Conservation (phyloP, 768 basidiomycete species). For the Trametes villosa region DNA sequence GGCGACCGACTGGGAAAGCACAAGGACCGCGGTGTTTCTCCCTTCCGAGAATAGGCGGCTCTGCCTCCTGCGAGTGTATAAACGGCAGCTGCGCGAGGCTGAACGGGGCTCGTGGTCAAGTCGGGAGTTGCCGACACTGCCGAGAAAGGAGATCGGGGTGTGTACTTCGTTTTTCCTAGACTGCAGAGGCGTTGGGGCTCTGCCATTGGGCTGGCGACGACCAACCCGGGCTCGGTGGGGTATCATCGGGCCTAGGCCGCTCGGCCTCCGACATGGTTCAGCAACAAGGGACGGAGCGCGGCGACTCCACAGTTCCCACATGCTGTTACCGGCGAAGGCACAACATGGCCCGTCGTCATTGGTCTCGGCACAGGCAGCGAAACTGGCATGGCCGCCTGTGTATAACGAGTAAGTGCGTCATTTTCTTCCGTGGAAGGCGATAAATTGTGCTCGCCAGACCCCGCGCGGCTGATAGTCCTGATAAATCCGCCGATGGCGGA, state of each 20-base stretch:
- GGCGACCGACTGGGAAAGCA: neutral
- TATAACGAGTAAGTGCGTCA: constrained; percentile 14
- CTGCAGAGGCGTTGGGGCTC: neutral
- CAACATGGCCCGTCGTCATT: constrained; percentile 14
- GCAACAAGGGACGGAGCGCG: constrained; percentile 10
- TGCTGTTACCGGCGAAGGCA: constrained; percentile 16
- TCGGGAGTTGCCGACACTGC: neutral
- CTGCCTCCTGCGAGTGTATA: too few species aligned
- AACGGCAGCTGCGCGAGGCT: too few species aligned
- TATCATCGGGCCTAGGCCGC: constrained; percentile 14
- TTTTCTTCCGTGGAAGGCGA: constrained; percentile 8
- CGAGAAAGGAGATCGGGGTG: neutral
- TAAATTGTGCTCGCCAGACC: neutral
- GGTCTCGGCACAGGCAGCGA: constrained; percentile 17
- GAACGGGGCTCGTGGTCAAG: neutral
- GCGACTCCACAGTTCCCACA: constrained; percentile 24
- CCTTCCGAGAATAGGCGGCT: too few species aligned
- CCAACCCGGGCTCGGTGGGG: neutral
- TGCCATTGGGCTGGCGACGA: neutral
- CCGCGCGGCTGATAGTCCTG: constrained; percentile 22
- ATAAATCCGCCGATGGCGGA: constrained; percentile 10
- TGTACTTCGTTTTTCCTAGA: too few species aligned
- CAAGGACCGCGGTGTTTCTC: neutral
- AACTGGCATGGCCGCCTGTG: neutral
- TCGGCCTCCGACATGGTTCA: constrained; percentile 11